phyloP scores from a whole-genome alignment of 768 basidiomycete genomes.

The Lentinula raphanica region DNA sequence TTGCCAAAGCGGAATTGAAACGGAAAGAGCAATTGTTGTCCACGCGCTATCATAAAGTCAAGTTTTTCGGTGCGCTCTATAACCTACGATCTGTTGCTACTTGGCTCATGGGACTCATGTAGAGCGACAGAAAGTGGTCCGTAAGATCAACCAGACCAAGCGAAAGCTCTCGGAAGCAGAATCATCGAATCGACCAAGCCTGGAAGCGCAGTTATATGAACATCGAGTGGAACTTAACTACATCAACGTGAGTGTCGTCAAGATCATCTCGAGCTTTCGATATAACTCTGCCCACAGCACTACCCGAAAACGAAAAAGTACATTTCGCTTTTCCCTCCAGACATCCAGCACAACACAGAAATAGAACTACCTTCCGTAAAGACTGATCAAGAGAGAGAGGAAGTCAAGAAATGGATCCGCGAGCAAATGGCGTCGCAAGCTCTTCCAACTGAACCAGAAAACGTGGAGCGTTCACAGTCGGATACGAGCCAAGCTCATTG shows the following conservation, averaged over 20 bases:
- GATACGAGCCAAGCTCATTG: not conserved
- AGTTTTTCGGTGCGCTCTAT: slow-evolving; percentile 91
- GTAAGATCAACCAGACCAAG: slow-evolving; percentile 71
- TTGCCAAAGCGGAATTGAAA: slow-evolving; percentile 55
- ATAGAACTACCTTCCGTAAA: slow-evolving; percentile 24
- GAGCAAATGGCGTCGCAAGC: slow-evolving; percentile 57
- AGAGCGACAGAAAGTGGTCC: slow-evolving; percentile 86
- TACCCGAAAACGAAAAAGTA: slow-evolving; percentile 86
- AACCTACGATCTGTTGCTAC: too few species aligned
- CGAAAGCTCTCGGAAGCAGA: slow-evolving; percentile 38
- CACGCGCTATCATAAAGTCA: slow-evolving; percentile 80
- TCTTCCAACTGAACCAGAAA: slow-evolving; percentile 57
- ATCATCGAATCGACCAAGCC: slow-evolving; percentile 30
- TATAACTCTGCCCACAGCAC: slow-evolving; percentile 42
- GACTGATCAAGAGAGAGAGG: slow-evolving; percentile 49
- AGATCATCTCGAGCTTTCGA: not conserved
- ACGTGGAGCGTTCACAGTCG: slow-evolving; percentile 18
- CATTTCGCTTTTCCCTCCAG: slow-evolving; percentile 82
- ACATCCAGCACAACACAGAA: slow-evolving; percentile 34
- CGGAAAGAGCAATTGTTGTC: slow-evolving; percentile 72
- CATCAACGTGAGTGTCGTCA: slow-evolving; percentile 51
- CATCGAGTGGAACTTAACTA: slow-evolving; percentile 90
- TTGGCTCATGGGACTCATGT: too few species aligned
- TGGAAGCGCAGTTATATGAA: slow-evolving; percentile 48
- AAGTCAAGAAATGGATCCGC: slow-evolving; percentile 55